Evolutionary conservation across 257 asterid species (phyloP), one percentile per base, ranked within the genome.

Genomic region (Solanum bukasovii): DNA sequence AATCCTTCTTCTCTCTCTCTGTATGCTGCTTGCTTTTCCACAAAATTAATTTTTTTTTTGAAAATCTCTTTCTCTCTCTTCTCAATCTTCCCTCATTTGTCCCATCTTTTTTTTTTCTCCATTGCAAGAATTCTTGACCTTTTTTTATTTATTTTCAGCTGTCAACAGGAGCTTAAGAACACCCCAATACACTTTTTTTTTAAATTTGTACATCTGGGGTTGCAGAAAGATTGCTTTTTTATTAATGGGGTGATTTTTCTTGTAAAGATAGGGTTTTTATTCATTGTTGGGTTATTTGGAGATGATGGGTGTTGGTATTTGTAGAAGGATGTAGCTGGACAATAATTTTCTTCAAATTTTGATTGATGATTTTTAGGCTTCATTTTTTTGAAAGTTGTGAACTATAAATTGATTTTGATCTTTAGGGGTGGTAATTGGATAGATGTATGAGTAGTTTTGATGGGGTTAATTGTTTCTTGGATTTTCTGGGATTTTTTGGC

Each of bases 251-350:
- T 87, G 86, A 82, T 49, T 56, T 42, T 89, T 90, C 49, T 88
- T 81, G 88, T 87, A 83, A 88, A 88, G 85, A 31, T 91, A 91
- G 93, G 95, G 93, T 88, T 91, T 89, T 89, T 91, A 73, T 68
- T 86, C 46, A 88, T 65, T 61, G 29, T 29, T 73, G 25, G 40
- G 13, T 42, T 84, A 25, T 72, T 77, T 81, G 56, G 79, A 34
- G 85, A 72, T 84, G 61, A 75, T 70, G 89, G 89, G 93, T 92
- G 89, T 86, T 90, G 90, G 40, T 86, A 65, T 88, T 91, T 35
- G 85, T 87, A 81, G 77, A 83, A 90, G 89, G 92, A 93, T 92
- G 96, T 92, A 93, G 93, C 90, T 91, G 87, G 84, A 88, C 79
- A 89, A 59, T 75, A 29, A 31, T 49, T 82, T 29, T 82, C 44